Evolutionary conservation across 495 filamentous ascomycete species (phyloP), one percentile per base, ranked within the genome.

Genomic region (Hypoxylon trugodes): DNA sequence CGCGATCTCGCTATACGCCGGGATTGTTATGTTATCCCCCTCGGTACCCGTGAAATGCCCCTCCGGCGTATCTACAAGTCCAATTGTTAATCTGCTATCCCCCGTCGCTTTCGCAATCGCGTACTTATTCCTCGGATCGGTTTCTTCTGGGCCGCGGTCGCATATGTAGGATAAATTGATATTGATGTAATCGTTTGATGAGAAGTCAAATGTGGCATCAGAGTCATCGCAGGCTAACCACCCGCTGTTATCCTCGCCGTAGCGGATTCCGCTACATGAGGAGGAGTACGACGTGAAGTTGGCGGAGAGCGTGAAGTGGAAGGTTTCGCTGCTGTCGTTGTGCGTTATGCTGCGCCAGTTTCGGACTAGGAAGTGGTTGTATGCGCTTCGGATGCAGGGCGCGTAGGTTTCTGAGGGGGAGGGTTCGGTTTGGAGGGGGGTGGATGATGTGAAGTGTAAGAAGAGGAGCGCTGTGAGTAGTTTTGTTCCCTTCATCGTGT

Each of bases 1-100:
- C 24, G 53, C 61, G 4, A 58, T 24, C 16, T 35, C 2, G 1
- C 45, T 13, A 40, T 64, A 64, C 15, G 60, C 61, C 5, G 53
- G 46, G 24, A 64, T 64, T n/a, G 46, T 58, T 47, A 52, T 32
- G 33, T 64, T 64, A 24, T 64, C 61, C n/a, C 61, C 61, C 18
- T 59, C 54, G n/a, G 61, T 53, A 3, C 53, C 53, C 2, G 61
- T 65, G 47, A 38, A 58, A 6, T 46, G 54, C 9, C 61, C 61
- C 42, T 59, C 54, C 0, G 53, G 54, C 25, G 61, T 54, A 25
- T 54, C 53, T 2, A 65, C 54, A 0, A 65, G 47, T 13, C 53
- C 41, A 42, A 59, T 19, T 1, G 2, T 2, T 13, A 65, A 13
- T 0, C 54, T n/a, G 1, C 54, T 48, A 30, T 59, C 35, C 13